A percentile compares a stretch with the other conserved stretches of the same genome.
These are phyloP conservation scores for Septoria linicola DNA, from an alignment of 2,329 filamentous ascomycete genomes.

Conservation along the genomic window DNA sequence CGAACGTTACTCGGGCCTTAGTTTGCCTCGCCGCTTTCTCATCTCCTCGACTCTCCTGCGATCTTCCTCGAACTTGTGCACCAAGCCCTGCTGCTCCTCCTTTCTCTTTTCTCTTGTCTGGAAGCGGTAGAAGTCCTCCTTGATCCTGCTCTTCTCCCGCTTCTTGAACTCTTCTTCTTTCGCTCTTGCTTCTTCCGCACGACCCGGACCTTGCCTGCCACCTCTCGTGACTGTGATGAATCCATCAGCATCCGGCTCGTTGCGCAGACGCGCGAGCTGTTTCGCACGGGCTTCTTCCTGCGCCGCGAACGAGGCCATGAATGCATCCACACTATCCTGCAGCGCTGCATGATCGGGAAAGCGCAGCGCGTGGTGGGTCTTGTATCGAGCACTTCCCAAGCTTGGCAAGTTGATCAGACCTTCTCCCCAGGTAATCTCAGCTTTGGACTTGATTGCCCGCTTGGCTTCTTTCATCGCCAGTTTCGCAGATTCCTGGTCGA, in stretches of 20 bases:
- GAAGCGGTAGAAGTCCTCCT: conserved; percentile 79
- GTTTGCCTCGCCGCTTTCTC: conserved; percentile 29
- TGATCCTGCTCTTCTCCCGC: conserved; percentile 59
- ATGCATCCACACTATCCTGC: conserved; percentile 76
- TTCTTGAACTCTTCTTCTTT: conserved; percentile 62
- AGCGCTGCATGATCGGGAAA: conserved; percentile 68
- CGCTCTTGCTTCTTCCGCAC: conserved; percentile 60
- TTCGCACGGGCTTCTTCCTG: conserved; percentile 65
- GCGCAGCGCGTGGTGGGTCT: conserved; percentile 65
- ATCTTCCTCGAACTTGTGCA: conserved; percentile 64
- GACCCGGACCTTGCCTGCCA: conserved; percentile 69
- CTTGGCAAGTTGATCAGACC: conserved; percentile 55
- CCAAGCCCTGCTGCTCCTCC: conserved; percentile 66
- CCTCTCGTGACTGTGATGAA: conserved; percentile 89
- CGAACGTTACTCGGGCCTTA: conserved; percentile 22
- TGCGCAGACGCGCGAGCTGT: conserved; percentile 62
- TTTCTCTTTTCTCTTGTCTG: conserved; percentile 78
- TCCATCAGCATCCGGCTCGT: conserved; percentile 88
- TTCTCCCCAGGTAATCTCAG: conserved; percentile 67
- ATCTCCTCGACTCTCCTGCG: conserved; percentile 30
- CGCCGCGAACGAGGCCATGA: conserved; percentile 75
- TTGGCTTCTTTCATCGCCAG: conserved; percentile 74
- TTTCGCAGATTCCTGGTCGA: conserved; percentile 76
- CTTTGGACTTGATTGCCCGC: conserved; percentile 56
- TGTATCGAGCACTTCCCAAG: conserved; percentile 57